These are phyloP conservation scores for Sclerotinia nivalis DNA, from an alignment of 2,329 filamentous ascomycete genomes.

Conservation along the genomic window DNA sequence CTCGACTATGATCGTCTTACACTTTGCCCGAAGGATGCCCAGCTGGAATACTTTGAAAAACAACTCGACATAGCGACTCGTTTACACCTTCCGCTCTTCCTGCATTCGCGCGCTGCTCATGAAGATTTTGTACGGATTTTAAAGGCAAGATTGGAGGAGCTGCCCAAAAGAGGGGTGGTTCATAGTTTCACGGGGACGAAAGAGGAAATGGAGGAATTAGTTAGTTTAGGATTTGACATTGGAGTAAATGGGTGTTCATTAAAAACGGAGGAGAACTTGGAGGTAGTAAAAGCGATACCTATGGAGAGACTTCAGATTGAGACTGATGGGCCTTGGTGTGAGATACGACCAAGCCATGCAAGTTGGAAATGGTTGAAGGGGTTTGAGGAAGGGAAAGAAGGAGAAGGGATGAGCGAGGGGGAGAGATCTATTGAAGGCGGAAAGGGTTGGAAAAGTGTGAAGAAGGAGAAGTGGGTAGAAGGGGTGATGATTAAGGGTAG, in stretches of 20 bases:
- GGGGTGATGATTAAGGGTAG: constrained; percentile 91
- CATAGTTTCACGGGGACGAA: constrained; percentile 91
- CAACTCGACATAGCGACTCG: constrained; percentile 57
- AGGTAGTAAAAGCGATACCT: constrained; percentile 76
- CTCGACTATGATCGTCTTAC: constrained; percentile 94
- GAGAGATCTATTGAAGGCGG: constrained; percentile 32
- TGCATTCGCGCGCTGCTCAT: constrained; percentile 88
- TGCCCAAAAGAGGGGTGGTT: constrained; percentile 79
- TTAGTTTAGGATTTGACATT: constrained; percentile 80
- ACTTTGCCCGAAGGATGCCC: constrained; percentile 74
- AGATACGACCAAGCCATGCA: constrained; percentile 86
- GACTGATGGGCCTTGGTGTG: constrained; percentile 97
- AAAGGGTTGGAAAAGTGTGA: constrained; percentile 72
- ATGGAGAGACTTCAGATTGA: constrained; percentile 86
- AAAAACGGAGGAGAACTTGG: constrained; percentile 90
- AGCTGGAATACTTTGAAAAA: constrained; percentile 80
- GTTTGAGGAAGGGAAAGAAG: constrained; percentile 32
- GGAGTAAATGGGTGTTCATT: constrained; percentile 97
- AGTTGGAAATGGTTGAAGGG: constrained; percentile 48
- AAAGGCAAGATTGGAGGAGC: constrained; percentile 58
- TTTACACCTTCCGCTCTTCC: constrained; percentile 81
- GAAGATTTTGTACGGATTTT: constrained; percentile 78
- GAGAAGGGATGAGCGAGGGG: constrained; percentile 29
- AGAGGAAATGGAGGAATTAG: constrained; percentile 79
- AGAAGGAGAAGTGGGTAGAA: constrained; percentile 92